Conservation (phyloP, 2,329 filamentous ascomycete genomes). For the Colletotrichum orbiculare region DNA sequence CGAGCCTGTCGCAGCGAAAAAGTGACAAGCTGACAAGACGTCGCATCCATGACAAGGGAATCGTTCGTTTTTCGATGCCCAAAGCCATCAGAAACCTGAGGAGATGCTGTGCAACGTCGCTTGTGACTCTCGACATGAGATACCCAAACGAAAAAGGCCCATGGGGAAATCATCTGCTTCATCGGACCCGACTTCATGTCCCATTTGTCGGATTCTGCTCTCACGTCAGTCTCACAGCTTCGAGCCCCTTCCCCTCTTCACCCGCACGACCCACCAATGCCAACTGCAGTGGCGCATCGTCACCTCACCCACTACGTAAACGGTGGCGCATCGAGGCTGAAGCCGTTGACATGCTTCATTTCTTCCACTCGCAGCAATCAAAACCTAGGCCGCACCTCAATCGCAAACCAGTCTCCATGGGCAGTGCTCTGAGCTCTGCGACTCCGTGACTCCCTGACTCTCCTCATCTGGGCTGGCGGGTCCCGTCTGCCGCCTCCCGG, state of each 20-base stretch:
- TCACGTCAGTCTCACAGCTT: neutral
- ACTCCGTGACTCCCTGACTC: constrained; percentile 3
- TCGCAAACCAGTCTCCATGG: constrained; percentile 17
- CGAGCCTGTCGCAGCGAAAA: too few species aligned
- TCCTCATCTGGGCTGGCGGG: neutral
- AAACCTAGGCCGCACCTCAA: constrained; percentile 13
- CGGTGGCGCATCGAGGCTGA: neutral
- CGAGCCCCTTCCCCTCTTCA: too few species aligned
- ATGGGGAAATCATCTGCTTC: neutral
- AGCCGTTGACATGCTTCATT: constrained; percentile 11
- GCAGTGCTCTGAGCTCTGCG: neutral
- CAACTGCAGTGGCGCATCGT: neutral
- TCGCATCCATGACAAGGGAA: constrained; percentile 9
- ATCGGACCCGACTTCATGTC: neutral
- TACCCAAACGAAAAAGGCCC: too few species aligned
- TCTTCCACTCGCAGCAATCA: neutral
- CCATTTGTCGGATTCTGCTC: neutral
- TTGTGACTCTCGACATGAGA: too few species aligned
- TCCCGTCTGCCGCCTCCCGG: constrained; percentile 18
- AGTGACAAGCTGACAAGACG: constrained; percentile 11
- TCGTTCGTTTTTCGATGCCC: too few species aligned
- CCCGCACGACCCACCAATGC: neutral
- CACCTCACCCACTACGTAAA: too few species aligned
- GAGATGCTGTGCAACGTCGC: constrained; percentile 16
- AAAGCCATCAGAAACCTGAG: neutral